Base-by-base conservation (phyloP, 2,329 filamentous ascomycete species). In the Balansia obtecta region DNA sequence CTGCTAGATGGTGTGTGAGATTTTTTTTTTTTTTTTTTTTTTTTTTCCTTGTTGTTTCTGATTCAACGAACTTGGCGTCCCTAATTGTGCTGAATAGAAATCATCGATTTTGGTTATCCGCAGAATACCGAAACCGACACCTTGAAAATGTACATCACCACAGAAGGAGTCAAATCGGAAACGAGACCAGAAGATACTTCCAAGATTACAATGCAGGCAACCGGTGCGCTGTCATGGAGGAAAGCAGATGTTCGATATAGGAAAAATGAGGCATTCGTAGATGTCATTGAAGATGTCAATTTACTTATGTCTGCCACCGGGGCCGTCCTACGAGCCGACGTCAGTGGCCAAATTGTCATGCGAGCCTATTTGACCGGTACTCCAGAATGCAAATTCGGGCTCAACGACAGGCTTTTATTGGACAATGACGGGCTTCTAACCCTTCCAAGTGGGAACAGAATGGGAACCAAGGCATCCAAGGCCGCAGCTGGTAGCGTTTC, bases 81-180 rank as follows among this genome's bases (percentile, higher is more conserved):
- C 51, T 48, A 34, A 50, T 32, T 27, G 4, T 10, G 18, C 12
- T 30, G 20, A 39, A 18, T 59, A 93, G 93, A 98, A 72, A 96
- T 98, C 63, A 82, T 98, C 65, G 93, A 98, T 70, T 98, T 98
- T 69, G 93, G 93, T 55, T 98, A 98, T 66, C 93, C 93, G 34
- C 93, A 98, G 68, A 97, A 97, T 68, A 98, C 93, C 55, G 93
- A 98, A 71, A 95, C 91, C 49, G 93, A 98, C 67, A 97, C 93
- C 15, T 75, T 98, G 60, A 98, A 98, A 71, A 97, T 97, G 91
- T 98, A 98, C 75, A 98, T 98, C 63, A 98, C 94, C 42, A 98
- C 93, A 37, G 93, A 98, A 72, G 93, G 93, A 52, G 91, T 98
- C 70, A 96, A 96, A 69, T 94, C 89, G 33, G 89, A 89, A 66